Base-by-base conservation (phyloP, 768 basidiomycete genomes). In the Phylloporus sp. region DNA sequence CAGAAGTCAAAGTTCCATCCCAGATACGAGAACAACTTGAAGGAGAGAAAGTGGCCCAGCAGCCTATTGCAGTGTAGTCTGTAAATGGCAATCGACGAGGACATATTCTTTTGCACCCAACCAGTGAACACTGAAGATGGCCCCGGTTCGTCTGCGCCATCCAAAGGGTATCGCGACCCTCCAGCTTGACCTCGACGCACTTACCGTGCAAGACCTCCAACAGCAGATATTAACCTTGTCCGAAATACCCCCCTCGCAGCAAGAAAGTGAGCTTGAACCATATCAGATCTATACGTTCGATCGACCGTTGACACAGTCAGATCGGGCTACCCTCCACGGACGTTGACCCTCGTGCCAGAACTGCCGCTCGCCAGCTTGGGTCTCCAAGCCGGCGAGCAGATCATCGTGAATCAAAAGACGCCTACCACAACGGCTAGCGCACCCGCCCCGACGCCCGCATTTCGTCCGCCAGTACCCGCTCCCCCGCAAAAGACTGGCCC, bases 131-230 rank as follows among this genome's bases (percentile, higher is more conserved):
- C 6, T 5, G 4, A 49, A 16, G 4, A 90, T 91, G 89, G 79
- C 82, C 8, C 79, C 81, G 39, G 58, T 95, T 34, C 85, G 94
- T 23, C 73, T 97, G 4, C 80, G 94, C 54, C 87, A 94, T 69
- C 89, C 94, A 13, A 81, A 85, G 62, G 94, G 94, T 27, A 81
- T 90, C 26, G 74, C 84, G 8, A 91, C 91, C 9, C 73, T 97
- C 50, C 77, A 91, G 42, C 70, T 93, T 32, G 78, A 85, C 50
- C 70, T 85, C 57, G 76, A 81, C 49, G 63, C 70, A 42, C 76
- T 79, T 44, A 85, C 87, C 1, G 84, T 97, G 4, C 79, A 78
- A 49, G 85, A 91, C 57, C 77, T 97, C 0, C 85, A 85, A 62
- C 83, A 85, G 50, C 74, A 84, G 54, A 86, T 97, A 50, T 83